These are phyloP conservation scores for Babjeviella inositovora DNA, from an alignment of 805 yeast species.

Conservation along the genomic window DNA sequence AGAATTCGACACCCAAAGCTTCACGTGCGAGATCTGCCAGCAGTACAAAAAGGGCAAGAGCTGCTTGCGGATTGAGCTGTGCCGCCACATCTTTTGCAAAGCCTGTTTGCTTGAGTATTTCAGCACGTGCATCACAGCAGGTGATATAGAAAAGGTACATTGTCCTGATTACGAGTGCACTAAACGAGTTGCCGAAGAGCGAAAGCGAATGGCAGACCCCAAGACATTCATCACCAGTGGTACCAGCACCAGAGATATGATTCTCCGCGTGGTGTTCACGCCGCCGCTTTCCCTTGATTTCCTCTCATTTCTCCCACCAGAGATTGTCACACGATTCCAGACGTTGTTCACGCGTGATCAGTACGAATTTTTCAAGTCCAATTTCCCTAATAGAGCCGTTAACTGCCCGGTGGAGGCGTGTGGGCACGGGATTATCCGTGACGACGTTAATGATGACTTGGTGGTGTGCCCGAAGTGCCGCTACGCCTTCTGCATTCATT, in stretches of 20 bases:
- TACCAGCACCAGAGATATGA: conserved; percentile 6
- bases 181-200: conserved; percentile 5
- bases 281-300: conserved; percentile 18
- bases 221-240: not conserved
- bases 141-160: conserved; percentile 32
- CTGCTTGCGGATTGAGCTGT: conserved; percentile 19
- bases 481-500: conserved; percentile 37
- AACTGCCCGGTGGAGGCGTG: conserved; percentile 34
- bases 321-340: conserved; percentile 17
- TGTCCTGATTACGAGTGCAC: conserved; percentile 43
- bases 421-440: conserved; percentile 24
- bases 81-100: conserved; percentile 33
- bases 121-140: conserved; percentile 20
- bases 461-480: conserved; percentile 31
- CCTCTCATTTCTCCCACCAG: conserved; percentile 13
- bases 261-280: conserved; percentile 14
- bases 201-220: too few species aligned
- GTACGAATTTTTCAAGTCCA: conserved; percentile 21
- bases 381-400: conserved; percentile 30
- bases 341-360: conserved; percentile 17
- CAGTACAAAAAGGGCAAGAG: conserved; percentile 24
- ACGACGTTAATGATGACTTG: conserved; percentile 25
- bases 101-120: conserved; percentile 26
- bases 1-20: conserved; percentile 18
- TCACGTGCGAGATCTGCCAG: conserved; percentile 42